Conservation (phyloP, 1,284 basidiomycete genomes). For the Ustilago crameri region DNA sequence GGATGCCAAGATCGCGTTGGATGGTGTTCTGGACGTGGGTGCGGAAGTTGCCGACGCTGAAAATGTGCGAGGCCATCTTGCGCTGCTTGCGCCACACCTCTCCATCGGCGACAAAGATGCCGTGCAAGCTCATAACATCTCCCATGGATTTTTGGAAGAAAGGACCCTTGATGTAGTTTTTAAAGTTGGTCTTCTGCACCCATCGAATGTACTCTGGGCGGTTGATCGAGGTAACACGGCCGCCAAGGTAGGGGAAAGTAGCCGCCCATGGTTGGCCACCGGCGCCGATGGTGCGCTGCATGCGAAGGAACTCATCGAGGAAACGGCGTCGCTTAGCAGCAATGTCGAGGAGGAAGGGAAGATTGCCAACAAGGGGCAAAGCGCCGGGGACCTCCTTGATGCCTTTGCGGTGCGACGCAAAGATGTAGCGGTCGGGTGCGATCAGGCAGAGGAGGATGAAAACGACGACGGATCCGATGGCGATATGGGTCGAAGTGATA, state of each 20-base stretch:
- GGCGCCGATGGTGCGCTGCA: constrained; percentile 21
- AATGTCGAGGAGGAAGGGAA: constrained; percentile 38
- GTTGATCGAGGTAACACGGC: constrained; percentile 43
- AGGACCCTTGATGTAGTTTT: constrained; percentile 47
- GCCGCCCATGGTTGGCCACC: constrained; percentile 34
- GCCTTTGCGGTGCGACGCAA: constrained; percentile 38
- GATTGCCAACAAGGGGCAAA: constrained; percentile 43
- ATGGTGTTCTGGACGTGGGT: constrained; percentile 51
- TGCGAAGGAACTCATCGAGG: constrained; percentile 39
- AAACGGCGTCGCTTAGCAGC: constrained; percentile 37
- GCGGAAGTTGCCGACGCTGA: constrained; percentile 55
- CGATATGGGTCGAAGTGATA: constrained; percentile 28
- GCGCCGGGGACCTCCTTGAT: constrained; percentile 40
- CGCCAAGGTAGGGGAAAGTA: constrained; percentile 35
- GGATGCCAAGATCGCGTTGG: constrained; percentile 25
- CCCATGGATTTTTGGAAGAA: constrained; percentile 38
- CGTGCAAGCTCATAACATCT: constrained; percentile 49
- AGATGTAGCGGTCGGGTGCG: constrained; percentile 47
- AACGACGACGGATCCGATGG: constrained; percentile 25
- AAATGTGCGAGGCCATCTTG: constrained; percentile 58
- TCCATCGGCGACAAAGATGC: constrained; percentile 64
- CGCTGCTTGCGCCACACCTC: constrained; percentile 59
- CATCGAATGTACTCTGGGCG: constrained; percentile 51
- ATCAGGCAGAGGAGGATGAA: constrained; percentile 41
- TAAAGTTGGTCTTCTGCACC: constrained; percentile 59